These are phyloP conservation scores for Petasospora fabianii DNA, from an alignment of 1,139 yeast species.

Conservation along the genomic window DNA sequence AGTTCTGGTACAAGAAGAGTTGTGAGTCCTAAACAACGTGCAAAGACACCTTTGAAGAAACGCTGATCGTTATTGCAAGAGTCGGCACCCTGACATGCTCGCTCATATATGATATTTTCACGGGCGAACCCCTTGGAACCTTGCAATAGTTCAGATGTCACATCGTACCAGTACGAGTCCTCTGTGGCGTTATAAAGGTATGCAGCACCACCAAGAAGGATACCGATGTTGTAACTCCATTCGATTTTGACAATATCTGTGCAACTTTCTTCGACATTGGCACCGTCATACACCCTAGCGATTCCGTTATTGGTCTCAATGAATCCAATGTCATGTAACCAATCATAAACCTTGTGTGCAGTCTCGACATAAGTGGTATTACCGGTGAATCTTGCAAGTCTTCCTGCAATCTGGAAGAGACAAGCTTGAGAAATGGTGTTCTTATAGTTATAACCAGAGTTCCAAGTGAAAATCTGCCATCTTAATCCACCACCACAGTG, in stretches of 20 bases:
- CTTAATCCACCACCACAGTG: slow-evolving; percentile 62
- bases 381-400: slow-evolving; percentile 57
- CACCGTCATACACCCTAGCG: slow-evolving; percentile 70
- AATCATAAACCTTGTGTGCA: slow-evolving; percentile 74
- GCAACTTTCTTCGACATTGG: slow-evolving; percentile 58
- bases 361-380: slow-evolving; percentile 71
- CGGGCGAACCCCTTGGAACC: slow-evolving; percentile 56
- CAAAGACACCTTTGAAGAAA: slow-evolving; percentile 55
- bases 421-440: slow-evolving; percentile 66
- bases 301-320: slow-evolving; percentile 34
- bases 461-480: slow-evolving; percentile 73
- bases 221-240: slow-evolving; percentile 88
- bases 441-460: slow-evolving; percentile 62
- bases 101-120: slow-evolving; percentile 63
- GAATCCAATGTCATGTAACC: slow-evolving; percentile 68
- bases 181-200: slow-evolving; percentile 72
- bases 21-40: slow-evolving; percentile 53
- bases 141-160: slow-evolving; percentile 47
- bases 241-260: slow-evolving; percentile 51
- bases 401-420: slow-evolving; percentile 57
- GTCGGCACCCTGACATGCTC: slow-evolving; percentile 49
- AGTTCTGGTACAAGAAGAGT: slow-evolving; percentile 47
- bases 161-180: slow-evolving; percentile 59
- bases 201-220: slow-evolving; percentile 75
- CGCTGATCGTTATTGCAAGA: slow-evolving; percentile 62